phyloP scores from a whole-genome alignment of 768 basidiomycete genomes.

The Dioszegia hungarica region DNA sequence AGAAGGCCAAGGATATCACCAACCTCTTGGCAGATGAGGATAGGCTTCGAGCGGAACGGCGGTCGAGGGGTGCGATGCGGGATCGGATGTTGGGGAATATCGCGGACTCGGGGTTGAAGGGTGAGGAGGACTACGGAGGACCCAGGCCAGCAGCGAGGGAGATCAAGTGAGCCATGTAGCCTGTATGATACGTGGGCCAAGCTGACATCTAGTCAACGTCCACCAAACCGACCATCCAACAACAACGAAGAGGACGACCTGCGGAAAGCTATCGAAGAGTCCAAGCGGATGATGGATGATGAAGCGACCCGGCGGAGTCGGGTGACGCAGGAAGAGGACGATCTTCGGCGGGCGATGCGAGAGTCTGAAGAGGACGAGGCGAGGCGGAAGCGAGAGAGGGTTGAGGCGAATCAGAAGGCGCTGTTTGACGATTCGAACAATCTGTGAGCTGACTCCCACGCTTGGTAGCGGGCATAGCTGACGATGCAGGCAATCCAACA shows the following conservation, averaged over 20 bases:
- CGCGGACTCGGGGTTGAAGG: conserved; percentile 45
- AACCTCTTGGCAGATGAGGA: conserved; percentile 81
- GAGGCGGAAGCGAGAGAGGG: conserved; percentile 63
- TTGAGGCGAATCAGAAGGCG: conserved; percentile 65
- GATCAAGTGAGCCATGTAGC: neutral
- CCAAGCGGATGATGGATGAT: conserved; percentile 71
- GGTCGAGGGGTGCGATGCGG: conserved; percentile 71
- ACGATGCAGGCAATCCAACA: conserved; percentile 12
- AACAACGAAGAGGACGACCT: conserved; percentile 73
- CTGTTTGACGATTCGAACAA: conserved; percentile 85
- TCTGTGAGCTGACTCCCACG: conserved; percentile 55
- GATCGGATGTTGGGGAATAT: conserved; percentile 81
- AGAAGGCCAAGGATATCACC: conserved; percentile 87
- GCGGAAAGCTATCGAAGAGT: conserved; percentile 79
- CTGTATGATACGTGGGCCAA: neutral
- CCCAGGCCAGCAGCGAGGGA: conserved; percentile 10
- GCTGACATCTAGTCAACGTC: conserved; percentile 10
- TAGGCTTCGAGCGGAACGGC: conserved; percentile 78
- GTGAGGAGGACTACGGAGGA: conserved; percentile 49
- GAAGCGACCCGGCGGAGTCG: conserved; percentile 53
- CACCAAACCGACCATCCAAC: conserved; percentile 11
- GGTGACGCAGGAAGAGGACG: conserved; percentile 67
- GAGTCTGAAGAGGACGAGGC: conserved; percentile 89
- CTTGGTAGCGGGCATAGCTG: neutral
- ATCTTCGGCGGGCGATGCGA: conserved; percentile 72